Evolutionary conservation across 1,284 basidiomycete genomes (phyloP).

Genomic region (Puccinia horiana): DNA sequence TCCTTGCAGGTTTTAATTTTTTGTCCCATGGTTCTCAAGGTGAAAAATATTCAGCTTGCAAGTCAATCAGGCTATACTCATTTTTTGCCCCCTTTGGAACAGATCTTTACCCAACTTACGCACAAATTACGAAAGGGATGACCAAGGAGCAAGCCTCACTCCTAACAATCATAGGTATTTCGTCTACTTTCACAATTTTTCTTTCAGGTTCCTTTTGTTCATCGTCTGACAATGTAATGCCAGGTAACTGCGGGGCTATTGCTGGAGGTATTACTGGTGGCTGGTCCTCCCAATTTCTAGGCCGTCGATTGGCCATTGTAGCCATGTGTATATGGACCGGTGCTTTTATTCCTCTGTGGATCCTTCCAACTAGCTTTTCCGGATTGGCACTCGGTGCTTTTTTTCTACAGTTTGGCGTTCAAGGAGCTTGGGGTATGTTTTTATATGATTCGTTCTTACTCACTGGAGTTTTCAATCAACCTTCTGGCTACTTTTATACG

Average conservation of each 20-base stretch:
- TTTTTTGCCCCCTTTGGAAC: background rate
- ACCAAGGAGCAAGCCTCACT: slow-evolving; percentile 17
- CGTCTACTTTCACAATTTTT: background rate
- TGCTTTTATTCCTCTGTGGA: slow-evolving; percentile 58
- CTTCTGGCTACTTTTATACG: background rate
- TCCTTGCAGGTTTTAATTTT: slow-evolving; percentile 81
- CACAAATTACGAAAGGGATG: slow-evolving; percentile 61
- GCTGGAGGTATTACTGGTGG: slow-evolving; percentile 76
- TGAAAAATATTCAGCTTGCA: slow-evolving; percentile 41
- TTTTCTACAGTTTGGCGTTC: slow-evolving; percentile 69
- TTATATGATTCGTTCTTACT: slow-evolving; percentile 50
- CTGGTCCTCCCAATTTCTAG: slow-evolving; percentile 76
- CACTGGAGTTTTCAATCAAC: background rate
- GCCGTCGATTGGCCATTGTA: slow-evolving; percentile 84
- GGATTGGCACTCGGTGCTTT: slow-evolving; percentile 61
- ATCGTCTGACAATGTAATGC: background rate
- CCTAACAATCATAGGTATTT: slow-evolving; percentile 38
- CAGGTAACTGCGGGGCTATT: slow-evolving; percentile 57
- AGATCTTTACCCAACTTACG: slow-evolving; percentile 68
- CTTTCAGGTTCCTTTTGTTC: slow-evolving; percentile 50
- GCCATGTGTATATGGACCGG: slow-evolving; percentile 65
- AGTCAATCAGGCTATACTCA: background rate
- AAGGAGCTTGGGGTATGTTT: slow-evolving; percentile 57
- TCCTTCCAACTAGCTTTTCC: slow-evolving; percentile 58
- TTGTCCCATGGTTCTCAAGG: slow-evolving; percentile 79